phyloP scores from a whole-genome alignment of 352 stramenopile genomes.

The Hyaloperonospora brassicae region DNA sequence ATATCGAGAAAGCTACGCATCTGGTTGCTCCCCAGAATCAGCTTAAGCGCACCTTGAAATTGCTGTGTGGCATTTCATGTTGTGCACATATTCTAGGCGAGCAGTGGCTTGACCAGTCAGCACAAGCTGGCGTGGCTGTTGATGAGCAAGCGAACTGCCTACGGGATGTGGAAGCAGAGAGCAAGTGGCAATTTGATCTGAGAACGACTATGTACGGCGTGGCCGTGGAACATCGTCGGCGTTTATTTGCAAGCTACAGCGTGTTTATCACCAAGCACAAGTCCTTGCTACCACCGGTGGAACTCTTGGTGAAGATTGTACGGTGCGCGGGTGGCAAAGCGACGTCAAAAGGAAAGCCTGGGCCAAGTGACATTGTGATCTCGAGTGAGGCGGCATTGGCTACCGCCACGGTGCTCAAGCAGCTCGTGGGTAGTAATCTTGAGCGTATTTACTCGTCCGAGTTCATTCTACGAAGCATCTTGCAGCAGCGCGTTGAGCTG shows the following conservation, averaged over 20 bases:
- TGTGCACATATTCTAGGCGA: conserved; percentile 43
- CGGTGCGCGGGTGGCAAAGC: conserved; percentile 39
- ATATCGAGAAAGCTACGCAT: conserved; percentile 40
- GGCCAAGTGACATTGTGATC: conserved; percentile 35
- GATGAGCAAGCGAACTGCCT: conserved; percentile 39
- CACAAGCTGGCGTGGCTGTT: conserved; percentile 17
- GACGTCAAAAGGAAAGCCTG: conserved; percentile 24
- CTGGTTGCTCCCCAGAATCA: conserved; percentile 34
- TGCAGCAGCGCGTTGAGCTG: conserved; percentile 36
- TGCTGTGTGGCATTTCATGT: conserved; percentile 49
- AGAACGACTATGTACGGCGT: conserved; percentile 38
- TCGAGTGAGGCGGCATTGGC: conserved; percentile 30
- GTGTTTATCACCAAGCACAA: conserved; percentile 55
- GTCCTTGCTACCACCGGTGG: conserved; percentile 36
- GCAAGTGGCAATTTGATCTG: conserved; percentile 48
- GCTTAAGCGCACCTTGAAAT: conserved; percentile 52
- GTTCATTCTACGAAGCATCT: conserved; percentile 37
- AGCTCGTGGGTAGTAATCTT: conserved; percentile 20
- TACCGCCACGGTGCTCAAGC: conserved; percentile 31
- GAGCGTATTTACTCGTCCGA: conserved; percentile 37
- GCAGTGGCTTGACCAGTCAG: conserved; percentile 42
- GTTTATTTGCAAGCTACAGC: conserved; percentile 22
- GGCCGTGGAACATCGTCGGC: conserved; percentile 17
- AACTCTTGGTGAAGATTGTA: conserved; percentile 45
- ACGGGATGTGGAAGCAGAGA: conserved; percentile 30